Conservation (phyloP, 2,329 filamentous ascomycete genomes). For the Diatrype stigma region DNA sequence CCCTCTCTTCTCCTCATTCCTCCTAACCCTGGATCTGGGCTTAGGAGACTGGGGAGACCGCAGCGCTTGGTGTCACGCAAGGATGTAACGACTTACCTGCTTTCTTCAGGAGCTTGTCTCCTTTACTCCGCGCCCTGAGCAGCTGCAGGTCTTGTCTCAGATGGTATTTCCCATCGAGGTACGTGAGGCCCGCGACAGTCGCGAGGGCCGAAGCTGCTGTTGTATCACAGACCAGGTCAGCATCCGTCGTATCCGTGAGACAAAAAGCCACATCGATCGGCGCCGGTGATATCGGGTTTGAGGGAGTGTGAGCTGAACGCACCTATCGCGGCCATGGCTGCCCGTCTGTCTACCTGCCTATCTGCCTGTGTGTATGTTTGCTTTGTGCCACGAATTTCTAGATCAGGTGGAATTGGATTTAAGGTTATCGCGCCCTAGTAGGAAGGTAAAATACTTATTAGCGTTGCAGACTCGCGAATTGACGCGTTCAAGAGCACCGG, state of each 20-base stretch:
- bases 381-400: not conserved
- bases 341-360: too few relatives aligned
- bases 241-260: not conserved
- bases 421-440: too few relatives aligned
- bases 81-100: constrained; percentile 38
- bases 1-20: too few relatives aligned
- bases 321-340: not conserved
- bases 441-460: too few relatives aligned
- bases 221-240: not conserved
- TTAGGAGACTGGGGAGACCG: too few relatives aligned
- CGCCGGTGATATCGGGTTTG: not conserved
- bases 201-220: constrained; percentile 28
- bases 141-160: constrained; percentile 55
- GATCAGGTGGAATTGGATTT: not conserved
- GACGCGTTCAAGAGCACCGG: not conserved
- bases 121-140: constrained; percentile 39
- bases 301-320: not conserved
- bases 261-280: too few relatives aligned
- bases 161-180: constrained; percentile 67
- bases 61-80: too few relatives aligned
- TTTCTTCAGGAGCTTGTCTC: constrained; percentile 41
- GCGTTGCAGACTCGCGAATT: not conserved
- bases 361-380: not conserved
- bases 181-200: constrained; percentile 41
- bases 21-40: too few relatives aligned